These are phyloP conservation scores for Xylaria sp. DNA, from an alignment of 2,329 filamentous ascomycete species.

Conservation along the genomic window DNA sequence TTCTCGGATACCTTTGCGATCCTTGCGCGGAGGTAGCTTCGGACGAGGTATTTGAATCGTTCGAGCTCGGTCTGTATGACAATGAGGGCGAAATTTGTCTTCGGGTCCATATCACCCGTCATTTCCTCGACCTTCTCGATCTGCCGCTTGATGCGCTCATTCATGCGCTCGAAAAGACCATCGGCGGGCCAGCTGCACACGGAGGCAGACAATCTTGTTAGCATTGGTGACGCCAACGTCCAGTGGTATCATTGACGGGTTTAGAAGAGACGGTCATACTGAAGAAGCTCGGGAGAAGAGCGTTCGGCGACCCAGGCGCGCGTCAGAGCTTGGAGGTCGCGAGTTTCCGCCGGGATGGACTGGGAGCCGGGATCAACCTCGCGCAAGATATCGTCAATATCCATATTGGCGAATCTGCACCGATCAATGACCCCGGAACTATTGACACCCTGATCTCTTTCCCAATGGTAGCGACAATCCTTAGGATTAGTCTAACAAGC, in stretches of 20 bases:
- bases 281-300: conserved; percentile 86
- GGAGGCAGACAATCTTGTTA: conserved; percentile 26
- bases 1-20: conserved; percentile 77
- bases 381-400: conserved; percentile 83
- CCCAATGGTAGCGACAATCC: not conserved
- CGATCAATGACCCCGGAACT: not conserved
- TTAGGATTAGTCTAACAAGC: not conserved
- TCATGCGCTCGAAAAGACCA: conserved; percentile 83
- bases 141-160: conserved; percentile 75
- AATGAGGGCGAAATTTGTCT: conserved; percentile 91
- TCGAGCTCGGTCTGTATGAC: conserved; percentile 97
- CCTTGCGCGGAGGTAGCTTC: conserved; percentile 84
- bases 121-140: conserved; percentile 79
- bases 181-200: conserved; percentile 70
- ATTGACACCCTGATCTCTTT: not conserved
- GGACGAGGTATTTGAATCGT: conserved; percentile 89
- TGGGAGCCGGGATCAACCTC: conserved; percentile 73
- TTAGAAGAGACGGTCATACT: conserved; percentile 61
- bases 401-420: conserved; percentile 61
- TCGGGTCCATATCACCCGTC: conserved; percentile 87
- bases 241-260: not conserved
- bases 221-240: not conserved
- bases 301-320: conserved; percentile 94
- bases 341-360: conserved; percentile 66
- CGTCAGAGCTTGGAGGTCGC: conserved; percentile 89